Conservation (phyloP, 139 green algal genomes). For the Tetraselmis chui region DNA sequence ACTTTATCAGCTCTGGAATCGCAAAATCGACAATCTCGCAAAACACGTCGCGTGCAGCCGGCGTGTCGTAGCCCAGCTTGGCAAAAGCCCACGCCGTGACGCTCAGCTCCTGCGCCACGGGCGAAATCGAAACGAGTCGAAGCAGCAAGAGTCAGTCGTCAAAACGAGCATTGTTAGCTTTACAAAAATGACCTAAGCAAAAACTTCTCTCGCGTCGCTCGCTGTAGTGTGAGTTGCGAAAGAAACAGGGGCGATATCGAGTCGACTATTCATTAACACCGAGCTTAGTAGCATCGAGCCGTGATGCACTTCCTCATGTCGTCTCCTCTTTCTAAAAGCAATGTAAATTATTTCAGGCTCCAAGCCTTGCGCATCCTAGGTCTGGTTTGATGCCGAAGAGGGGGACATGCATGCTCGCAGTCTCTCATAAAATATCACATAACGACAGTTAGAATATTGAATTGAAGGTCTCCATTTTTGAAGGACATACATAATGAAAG, state of each 20-base stretch:
- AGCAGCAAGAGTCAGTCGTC: background rate
- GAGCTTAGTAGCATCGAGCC: background rate
- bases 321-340: no score
- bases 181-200: no score
- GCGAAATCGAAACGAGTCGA: no score
- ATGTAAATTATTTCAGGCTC: no score
- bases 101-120: background rate
- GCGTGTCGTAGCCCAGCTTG: background rate
- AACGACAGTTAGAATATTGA: no score
- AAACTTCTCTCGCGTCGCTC: background rate
- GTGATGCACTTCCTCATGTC: background rate
- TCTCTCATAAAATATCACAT: no score
- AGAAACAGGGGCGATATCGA: background rate
- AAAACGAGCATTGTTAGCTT: no score
- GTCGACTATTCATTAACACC: background rate
- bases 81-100: background rate
- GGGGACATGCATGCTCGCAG: no score
- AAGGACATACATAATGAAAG: no score
- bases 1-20: background rate
- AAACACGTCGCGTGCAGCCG: background rate
- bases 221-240: background rate
- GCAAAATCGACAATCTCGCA: background rate
- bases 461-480: no score
- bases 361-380: no score
- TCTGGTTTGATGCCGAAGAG: no score